Base-by-base conservation (phyloP, 352 stramenopile species). In the Globisporangium takayamanum region DNA sequence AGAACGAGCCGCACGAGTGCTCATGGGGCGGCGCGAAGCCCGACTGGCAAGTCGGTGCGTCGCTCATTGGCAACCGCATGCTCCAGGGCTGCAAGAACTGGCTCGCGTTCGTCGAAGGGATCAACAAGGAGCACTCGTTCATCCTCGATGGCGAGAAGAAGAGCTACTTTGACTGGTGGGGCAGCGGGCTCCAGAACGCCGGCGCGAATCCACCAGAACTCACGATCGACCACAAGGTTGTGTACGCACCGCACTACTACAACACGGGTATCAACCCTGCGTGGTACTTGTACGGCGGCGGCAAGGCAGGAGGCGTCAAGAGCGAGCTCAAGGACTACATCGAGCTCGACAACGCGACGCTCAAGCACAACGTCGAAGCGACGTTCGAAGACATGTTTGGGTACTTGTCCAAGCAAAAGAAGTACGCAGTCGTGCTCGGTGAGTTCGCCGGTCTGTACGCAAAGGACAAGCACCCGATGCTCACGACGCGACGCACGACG, bases 211-310 rank as follows among this genome's bases (percentile, higher is more conserved):
- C 77, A 18, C 60, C 85, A 44, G 72, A 70, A 12, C 70, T 86
- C 37, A 51, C 68, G 6, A 58, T 74, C 18, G 50, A 71, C 1
- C 72, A 87, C 64, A 89, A 89, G 53, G 59, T 89, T 0, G 77
- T 89, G 22, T 89, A 76, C 62, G 72, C 80, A n/a, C 80, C 80
- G 14, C 80, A 89, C 60, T 89, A 89, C 60, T 89, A 89, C 67
- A 88, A 85, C 66, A 86, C 80, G 20, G 80, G 65, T 42, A 77
- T 89, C 22, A 84, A 60, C 50, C 80, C 80, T 1, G 73, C 78
- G 5, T 78, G 60, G 73, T 89, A 89, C 47, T 61, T 89, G 7
- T 89, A 89, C 52, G 78, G 59, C 10, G 67, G 63, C 3, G 75
- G 80, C n/a, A 76, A 64, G 0, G 46, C 64, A 20, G 69, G 30